phyloP scores from a whole-genome alignment of 495 filamentous ascomycete genomes.

The Corynascus novoguineensis region DNA sequence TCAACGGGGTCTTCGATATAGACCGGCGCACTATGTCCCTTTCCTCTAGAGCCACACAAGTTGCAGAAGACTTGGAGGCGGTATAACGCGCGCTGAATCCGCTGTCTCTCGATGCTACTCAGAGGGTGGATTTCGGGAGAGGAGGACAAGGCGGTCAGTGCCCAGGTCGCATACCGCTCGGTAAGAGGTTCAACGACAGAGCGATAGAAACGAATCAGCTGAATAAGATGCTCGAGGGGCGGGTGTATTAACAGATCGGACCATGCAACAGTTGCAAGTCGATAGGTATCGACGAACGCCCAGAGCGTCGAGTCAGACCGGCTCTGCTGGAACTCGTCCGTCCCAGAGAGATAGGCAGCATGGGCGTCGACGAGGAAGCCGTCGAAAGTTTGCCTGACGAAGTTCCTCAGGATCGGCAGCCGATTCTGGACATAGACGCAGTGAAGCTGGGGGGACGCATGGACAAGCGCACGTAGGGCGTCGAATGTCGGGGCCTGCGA shows the following conservation, averaged over 20 bases:
- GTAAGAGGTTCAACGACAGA: background rate
- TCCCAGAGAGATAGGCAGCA: background rate
- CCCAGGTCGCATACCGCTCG: conserved; percentile 2
- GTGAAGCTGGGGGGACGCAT: conserved; percentile 3
- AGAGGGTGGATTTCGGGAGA: background rate
- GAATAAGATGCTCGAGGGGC: background rate
- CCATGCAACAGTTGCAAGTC: background rate
- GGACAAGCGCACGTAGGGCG: background rate
- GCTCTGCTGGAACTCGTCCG: background rate
- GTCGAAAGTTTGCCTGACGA: background rate
- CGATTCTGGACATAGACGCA: background rate
- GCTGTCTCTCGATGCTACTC: background rate
- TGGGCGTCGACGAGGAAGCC: background rate
- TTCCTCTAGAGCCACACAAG: background rate
- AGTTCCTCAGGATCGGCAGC: background rate
- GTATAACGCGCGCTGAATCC: conserved; percentile 1
- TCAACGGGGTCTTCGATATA: background rate
- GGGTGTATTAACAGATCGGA: background rate
- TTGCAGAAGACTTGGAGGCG: background rate
- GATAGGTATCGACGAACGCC: background rate
- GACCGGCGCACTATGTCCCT: background rate
- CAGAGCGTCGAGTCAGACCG: background rate
- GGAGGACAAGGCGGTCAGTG: background rate
- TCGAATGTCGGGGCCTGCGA: background rate
- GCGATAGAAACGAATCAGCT: background rate